Conservation (phyloP, 2,329 filamentous ascomycete species). For the Xylariaceae sp. region DNA sequence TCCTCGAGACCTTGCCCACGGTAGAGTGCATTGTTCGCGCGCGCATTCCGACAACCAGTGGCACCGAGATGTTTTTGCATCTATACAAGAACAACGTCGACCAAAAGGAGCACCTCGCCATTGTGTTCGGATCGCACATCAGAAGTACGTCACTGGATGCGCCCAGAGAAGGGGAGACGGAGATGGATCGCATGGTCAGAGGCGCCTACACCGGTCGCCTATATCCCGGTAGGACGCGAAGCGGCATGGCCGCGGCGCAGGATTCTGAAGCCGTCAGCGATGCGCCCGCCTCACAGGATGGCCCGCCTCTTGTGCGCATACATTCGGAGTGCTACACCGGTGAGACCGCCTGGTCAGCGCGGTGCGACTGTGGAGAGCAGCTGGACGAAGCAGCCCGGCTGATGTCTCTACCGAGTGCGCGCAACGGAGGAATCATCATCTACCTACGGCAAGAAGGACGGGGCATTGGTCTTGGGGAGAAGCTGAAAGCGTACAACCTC, state of each 20-base stretch:
- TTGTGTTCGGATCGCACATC: slow-evolving; percentile 88
- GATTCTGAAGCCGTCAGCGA: slow-evolving; percentile 10
- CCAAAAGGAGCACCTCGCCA: slow-evolving; percentile 92
- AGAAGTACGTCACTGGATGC: slow-evolving; percentile 68
- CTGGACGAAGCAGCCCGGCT: slow-evolving; percentile 91
- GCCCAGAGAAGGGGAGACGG: slow-evolving; percentile 68
- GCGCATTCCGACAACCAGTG: slow-evolving; percentile 85
- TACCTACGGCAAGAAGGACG: slow-evolving; percentile 95
- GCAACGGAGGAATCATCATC: slow-evolving; percentile 80
- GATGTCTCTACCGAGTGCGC: slow-evolving; percentile 67
- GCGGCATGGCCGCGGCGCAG: slow-evolving; percentile 47
- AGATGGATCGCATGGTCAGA: slow-evolving; percentile 86
- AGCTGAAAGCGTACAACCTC: slow-evolving; percentile 95
- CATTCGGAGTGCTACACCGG: slow-evolving; percentile 98
- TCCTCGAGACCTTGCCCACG: slow-evolving; percentile 70
- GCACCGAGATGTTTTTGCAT: slow-evolving; percentile 95
- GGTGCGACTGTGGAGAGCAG: slow-evolving; percentile 97
- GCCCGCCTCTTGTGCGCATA: slow-evolving; percentile 78
- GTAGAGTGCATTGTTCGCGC: slow-evolving; percentile 95
- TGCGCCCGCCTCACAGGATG: slow-evolving; percentile 12
- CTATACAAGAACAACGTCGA: slow-evolving; percentile 90
- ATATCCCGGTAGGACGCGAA: slow-evolving; percentile 77
- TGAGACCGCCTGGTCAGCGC: slow-evolving; percentile 95
- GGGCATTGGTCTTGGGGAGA: slow-evolving; percentile 90
- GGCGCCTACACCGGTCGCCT: slow-evolving; percentile 88